A percentile compares a stretch with the other conserved stretches of the same genome.
These are phyloP conservation scores for Lagenidium giganteum DNA, from an alignment of 352 stramenopile species.

Conservation along the genomic window DNA sequence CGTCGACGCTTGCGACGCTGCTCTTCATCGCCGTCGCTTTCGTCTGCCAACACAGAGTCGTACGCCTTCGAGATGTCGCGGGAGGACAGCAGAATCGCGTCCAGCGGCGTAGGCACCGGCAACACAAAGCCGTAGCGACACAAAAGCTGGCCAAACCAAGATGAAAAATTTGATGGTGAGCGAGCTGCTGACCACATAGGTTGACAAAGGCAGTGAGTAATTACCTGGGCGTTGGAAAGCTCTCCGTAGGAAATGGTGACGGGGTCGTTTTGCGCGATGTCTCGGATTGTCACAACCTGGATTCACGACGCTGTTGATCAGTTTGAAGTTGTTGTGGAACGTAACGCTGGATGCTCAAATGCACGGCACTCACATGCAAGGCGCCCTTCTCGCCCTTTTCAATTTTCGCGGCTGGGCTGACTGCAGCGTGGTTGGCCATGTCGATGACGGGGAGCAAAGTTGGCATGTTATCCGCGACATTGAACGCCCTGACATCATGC, in stretches of 20 bases:
- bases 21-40: conserved; percentile 16
- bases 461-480: conserved; percentile 29
- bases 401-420: conserved; percentile 41
- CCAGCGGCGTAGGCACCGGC: conserved; percentile 22
- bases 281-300: conserved; percentile 42
- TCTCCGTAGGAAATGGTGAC: conserved; percentile 74
- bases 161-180: no score
- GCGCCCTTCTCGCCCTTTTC: conserved; percentile 26
- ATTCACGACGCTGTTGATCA: neutral
- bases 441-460: conserved; percentile 72
- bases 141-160: conserved; percentile 36
- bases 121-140: conserved; percentile 74
- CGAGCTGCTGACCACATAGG: no score
- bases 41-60: conserved; percentile 22
- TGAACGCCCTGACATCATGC: no score
- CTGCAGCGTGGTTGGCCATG: conserved; percentile 65
- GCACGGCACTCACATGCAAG: conserved; percentile 32
- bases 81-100: conserved; percentile 52
- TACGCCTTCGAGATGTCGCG: conserved; percentile 33
- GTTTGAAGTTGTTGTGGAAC: neutral
- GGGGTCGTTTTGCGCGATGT: conserved; percentile 31
- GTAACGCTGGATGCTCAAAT: neutral
- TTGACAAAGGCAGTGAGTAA: no score
- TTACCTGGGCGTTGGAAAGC: conserved; percentile 68
- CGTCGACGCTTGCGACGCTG: conserved; percentile 40